phyloP scores from a whole-genome alignment of 352 stramenopile species.

The Pythium monospermum region DNA sequence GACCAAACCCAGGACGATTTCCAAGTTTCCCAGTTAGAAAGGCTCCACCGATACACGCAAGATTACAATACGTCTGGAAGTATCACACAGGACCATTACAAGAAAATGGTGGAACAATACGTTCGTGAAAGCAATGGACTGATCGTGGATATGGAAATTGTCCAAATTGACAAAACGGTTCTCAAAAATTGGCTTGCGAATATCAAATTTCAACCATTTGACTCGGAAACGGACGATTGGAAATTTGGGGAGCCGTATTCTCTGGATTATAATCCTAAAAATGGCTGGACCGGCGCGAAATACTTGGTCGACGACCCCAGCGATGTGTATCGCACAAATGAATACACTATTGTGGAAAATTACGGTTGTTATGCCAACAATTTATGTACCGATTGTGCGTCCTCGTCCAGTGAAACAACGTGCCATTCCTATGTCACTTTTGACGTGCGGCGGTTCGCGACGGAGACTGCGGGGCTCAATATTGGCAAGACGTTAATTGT shows the following conservation, averaged over 20 bases:
- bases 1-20: conserved; percentile 73
- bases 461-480: conserved; percentile 45
- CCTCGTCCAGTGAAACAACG: conserved; percentile 23
- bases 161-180: conserved; percentile 34
- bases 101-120: conserved; percentile 62
- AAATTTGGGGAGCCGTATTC: conserved; percentile 27
- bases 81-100: conserved; percentile 43
- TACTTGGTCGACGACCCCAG: conserved; percentile 41
- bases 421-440: conserved; percentile 76
- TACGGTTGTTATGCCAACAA: conserved; percentile 66
- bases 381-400: conserved; percentile 46
- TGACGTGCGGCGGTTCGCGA: conserved; percentile 53
- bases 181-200: conserved; percentile 51
- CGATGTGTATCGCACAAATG: conserved; percentile 42
- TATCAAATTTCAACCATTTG: conserved; percentile 51
- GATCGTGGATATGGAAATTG: conserved; percentile 57
- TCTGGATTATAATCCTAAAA: conserved; percentile 57
- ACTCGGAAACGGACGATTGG: conserved; percentile 53
- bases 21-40: conserved; percentile 67
- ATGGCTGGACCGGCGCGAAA: conserved; percentile 47
- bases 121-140: conserved; percentile 67
- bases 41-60: conserved; percentile 76
- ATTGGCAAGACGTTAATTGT: conserved; percentile 87
- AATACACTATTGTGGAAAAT: conserved; percentile 59
- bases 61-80: conserved; percentile 71